Conservation (phyloP, 768 basidiomycete species). For the Butyriboletus loyo region DNA sequence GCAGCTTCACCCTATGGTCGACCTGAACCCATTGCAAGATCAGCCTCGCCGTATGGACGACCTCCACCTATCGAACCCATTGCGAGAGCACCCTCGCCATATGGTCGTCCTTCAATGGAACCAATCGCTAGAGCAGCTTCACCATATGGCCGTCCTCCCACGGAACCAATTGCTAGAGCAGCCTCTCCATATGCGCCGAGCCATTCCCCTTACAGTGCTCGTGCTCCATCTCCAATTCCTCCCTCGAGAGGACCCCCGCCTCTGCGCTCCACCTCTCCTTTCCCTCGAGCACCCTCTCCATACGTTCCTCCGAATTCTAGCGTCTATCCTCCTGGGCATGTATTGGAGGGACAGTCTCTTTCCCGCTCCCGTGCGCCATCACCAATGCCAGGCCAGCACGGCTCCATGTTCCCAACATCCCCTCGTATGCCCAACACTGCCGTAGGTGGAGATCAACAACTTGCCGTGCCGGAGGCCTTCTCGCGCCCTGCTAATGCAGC, state of each 20-base stretch:
- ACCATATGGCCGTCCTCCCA: slow-evolving; percentile 35
- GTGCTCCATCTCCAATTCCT: slow-evolving; percentile 31
- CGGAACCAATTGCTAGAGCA: slow-evolving; percentile 40
- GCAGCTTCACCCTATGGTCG: slow-evolving; percentile 34
- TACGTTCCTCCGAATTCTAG: slow-evolving; percentile 23
- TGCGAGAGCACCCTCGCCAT: slow-evolving; percentile 29
- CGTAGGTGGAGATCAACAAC: slow-evolving; percentile 34
- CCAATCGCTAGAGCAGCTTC: slow-evolving; percentile 38
- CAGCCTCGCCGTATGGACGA: slow-evolving; percentile 34
- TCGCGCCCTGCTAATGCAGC: slow-evolving; percentile 67
- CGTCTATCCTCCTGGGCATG: slow-evolving; percentile 57
- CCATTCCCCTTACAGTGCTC: slow-evolving; percentile 24
- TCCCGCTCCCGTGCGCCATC: slow-evolving; percentile 46
- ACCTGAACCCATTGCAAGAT: slow-evolving; percentile 26
- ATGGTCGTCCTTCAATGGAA: slow-evolving; percentile 33
- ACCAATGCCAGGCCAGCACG: slow-evolving; percentile 47
- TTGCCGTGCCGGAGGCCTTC: slow-evolving; percentile 69
- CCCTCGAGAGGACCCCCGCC: slow-evolving; percentile 16
- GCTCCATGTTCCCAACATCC: slow-evolving; percentile 25
- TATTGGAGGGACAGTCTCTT: slow-evolving; percentile 53
- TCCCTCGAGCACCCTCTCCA: slow-evolving; percentile 30
- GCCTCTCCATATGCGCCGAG: slow-evolving; percentile 31
- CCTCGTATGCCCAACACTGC: slow-evolving; percentile 26
- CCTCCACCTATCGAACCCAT: slow-evolving; percentile 21
- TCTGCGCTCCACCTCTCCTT: slow-evolving; percentile 31